Percentiles rank a stretch among this genome's conserved stretches.
These are phyloP conservation scores for Phytophthora ramorum DNA, from an alignment of 352 stramenopile species.

Conservation along the genomic window DNA sequence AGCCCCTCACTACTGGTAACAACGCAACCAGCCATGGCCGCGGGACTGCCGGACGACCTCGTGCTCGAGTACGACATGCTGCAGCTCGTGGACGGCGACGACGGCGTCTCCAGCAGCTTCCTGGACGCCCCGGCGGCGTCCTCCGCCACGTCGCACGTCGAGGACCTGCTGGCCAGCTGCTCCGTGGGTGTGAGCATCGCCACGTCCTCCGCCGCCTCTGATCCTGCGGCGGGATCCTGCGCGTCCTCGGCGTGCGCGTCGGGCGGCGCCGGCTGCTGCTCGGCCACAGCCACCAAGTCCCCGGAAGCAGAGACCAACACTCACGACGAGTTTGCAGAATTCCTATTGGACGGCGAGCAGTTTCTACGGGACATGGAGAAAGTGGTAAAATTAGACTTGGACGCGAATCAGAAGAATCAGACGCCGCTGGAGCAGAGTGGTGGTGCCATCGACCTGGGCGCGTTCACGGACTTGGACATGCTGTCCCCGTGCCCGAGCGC, in stretches of 20 bases:
- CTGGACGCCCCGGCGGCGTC: conserved; percentile 19
- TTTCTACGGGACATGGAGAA: conserved; percentile 66
- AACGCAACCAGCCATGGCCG: conserved; percentile 28
- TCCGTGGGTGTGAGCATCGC: conserved; percentile 40
- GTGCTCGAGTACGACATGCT: conserved; percentile 57
- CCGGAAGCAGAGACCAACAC: conserved; percentile 19
- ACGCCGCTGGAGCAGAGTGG: conserved; percentile 29
- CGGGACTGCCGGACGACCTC: conserved; percentile 43
- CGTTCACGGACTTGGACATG: conserved; percentile 56
- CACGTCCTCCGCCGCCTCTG: not conserved
- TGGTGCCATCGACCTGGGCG: conserved; percentile 47
- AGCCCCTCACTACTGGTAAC: not conserved
- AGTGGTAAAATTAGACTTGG: conserved; percentile 49
- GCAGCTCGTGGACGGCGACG: conserved; percentile 45
- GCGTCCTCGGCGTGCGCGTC: conserved; percentile 14
- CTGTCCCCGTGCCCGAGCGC: conserved; percentile 58
- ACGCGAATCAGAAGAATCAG: conserved; percentile 30
- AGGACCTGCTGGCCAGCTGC: conserved; percentile 42
- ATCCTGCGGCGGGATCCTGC: conserved; percentile 13
- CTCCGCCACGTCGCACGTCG: conserved; percentile 24
- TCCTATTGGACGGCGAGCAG: conserved; percentile 66
- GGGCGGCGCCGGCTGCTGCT: conserved; percentile 24
- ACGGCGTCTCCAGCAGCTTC: conserved; percentile 23
- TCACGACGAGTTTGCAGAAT: conserved; percentile 48
- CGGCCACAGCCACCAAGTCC: conserved; percentile 16